phyloP scores from a whole-genome alignment of 2,329 filamentous ascomycete species.

The Colletotrichum salicis region DNA sequence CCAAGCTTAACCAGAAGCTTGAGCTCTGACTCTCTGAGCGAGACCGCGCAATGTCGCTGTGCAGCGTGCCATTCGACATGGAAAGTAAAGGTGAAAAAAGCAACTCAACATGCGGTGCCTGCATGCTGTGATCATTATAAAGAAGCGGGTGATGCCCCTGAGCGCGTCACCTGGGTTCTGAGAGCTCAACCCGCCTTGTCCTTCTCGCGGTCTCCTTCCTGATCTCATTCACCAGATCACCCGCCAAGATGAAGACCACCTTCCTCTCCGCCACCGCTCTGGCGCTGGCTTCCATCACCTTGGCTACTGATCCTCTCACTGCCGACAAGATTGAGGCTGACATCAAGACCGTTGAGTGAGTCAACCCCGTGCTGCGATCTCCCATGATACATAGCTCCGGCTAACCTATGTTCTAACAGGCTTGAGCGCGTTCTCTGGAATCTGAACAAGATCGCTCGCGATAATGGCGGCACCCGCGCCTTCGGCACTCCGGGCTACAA shows the following conservation, averaged over 20 bases:
- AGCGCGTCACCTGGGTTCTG: not conserved
- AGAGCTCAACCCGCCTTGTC: constrained; percentile 13
- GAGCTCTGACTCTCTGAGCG: constrained; percentile 12
- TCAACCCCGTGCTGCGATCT: not conserved
- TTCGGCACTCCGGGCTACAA: constrained; percentile 63
- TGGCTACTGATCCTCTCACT: constrained; percentile 45
- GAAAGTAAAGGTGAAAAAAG: not conserved
- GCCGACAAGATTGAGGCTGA: constrained; percentile 52
- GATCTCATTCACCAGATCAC: not conserved
- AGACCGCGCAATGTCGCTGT: not conserved
- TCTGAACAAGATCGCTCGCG: constrained; percentile 58
- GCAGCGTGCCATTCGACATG: constrained; percentile 4
- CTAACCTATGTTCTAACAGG: constrained; percentile 40
- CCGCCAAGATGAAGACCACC: constrained; percentile 31
- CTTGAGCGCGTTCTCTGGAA: constrained; percentile 59
- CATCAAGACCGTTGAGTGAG: constrained; percentile 50
- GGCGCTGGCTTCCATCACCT: constrained; percentile 21
- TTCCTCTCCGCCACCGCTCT: constrained; percentile 24
- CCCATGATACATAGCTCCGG: not conserved
- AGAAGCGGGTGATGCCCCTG: not conserved
- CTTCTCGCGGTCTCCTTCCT: constrained; percentile 7
- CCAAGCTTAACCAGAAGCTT: constrained; percentile 24
- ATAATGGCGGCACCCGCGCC: constrained; percentile 62
- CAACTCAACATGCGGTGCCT: not conserved
- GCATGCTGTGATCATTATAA: not conserved